phyloP scores from a whole-genome alignment of 2,329 filamentous ascomycete genomes.

The Trichophyton benhamiae region DNA sequence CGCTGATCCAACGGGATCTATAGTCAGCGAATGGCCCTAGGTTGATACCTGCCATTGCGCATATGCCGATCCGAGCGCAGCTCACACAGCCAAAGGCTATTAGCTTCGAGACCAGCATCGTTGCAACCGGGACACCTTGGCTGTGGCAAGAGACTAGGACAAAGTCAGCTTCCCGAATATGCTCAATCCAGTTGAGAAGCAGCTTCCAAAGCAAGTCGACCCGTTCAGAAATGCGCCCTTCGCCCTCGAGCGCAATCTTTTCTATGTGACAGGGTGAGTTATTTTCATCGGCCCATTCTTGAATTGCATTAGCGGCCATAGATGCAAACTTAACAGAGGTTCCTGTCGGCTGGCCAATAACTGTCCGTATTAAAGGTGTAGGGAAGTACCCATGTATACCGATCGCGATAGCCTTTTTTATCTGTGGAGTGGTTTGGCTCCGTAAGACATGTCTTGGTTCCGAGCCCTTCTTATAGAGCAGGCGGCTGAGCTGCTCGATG shows the following conservation, averaged over 20 bases:
- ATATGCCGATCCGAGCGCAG: conserved; percentile 67
- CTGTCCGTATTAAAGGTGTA: conserved; percentile 69
- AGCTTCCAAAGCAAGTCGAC: conserved; percentile 92
- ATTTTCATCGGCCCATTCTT: conserved; percentile 64
- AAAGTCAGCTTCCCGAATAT: conserved; percentile 76
- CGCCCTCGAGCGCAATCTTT: conserved; percentile 86
- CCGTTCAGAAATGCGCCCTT: conserved; percentile 79
- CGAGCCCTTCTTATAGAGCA: conserved; percentile 43
- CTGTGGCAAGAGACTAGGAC: conserved; percentile 89
- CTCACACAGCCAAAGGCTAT: conserved; percentile 80
- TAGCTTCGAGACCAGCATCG: conserved; percentile 86
- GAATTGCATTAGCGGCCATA: conserved; percentile 70
- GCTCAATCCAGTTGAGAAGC: conserved; percentile 85
- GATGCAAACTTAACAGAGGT: conserved; percentile 90
- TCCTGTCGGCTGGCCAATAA: conserved; percentile 88
- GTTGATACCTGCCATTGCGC: conserved; percentile 82
- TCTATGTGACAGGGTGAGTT: conserved; percentile 73
- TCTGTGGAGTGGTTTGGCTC: conserved; percentile 53
- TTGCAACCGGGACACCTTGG: conserved; percentile 83
- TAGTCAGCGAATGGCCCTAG: conserved; percentile 88
- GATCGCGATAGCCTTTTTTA: conserved; percentile 81
- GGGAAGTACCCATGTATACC: conserved; percentile 93
- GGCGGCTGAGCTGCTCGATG: conserved; percentile 42
- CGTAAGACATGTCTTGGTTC: conserved; percentile 60
- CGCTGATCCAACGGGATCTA: conserved; percentile 77